phyloP scores from a whole-genome alignment of 352 stramenopile genomes.

The Pythium biforme region DNA sequence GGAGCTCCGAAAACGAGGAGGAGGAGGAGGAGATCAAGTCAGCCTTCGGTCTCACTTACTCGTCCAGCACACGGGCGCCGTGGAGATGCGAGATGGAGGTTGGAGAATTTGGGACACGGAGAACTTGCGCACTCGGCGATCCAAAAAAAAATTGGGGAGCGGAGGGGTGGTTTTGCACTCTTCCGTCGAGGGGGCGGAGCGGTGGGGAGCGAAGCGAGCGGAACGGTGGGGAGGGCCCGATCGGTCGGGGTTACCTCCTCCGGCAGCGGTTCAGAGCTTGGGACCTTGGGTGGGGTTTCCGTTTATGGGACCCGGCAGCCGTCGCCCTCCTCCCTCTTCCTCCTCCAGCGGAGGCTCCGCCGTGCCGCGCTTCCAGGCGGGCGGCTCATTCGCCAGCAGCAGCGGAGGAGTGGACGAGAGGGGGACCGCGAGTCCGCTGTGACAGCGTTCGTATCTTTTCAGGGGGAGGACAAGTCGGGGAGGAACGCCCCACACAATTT shows the following conservation, averaged over 20 bases:
- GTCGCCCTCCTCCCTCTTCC: neutral
- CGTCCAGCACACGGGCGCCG: neutral
- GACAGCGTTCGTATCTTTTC: slow-evolving; percentile 16
- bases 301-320: slow-evolving; percentile 18
- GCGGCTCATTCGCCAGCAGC: neutral
- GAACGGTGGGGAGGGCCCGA: slow-evolving; percentile 20
- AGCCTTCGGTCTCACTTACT: neutral
- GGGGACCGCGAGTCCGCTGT: slow-evolving; percentile 15
- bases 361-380: slow-evolving; percentile 9
- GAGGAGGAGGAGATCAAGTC: slow-evolving; percentile 14
- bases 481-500: slow-evolving; percentile 2
- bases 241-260: slow-evolving; percentile 26
- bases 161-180: slow-evolving; percentile 11
- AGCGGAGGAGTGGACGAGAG: slow-evolving; percentile 28
- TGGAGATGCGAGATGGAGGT: neutral
- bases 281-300: slow-evolving; percentile 19
- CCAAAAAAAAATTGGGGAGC: slow-evolving; percentile 19
- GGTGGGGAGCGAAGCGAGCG: slow-evolving; percentile 1
- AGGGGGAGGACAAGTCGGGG: slow-evolving; percentile 7
- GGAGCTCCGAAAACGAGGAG: neutral
- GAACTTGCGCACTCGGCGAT: slow-evolving; percentile 14
- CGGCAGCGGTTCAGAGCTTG: slow-evolving; percentile 20
- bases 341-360: neutral
- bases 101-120: slow-evolving; percentile 18
- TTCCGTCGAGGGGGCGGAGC: slow-evolving; percentile 1